Evolutionary conservation across 495 filamentous ascomycete genomes (phyloP).

Genomic region (Penicilliopsis zonata): DNA sequence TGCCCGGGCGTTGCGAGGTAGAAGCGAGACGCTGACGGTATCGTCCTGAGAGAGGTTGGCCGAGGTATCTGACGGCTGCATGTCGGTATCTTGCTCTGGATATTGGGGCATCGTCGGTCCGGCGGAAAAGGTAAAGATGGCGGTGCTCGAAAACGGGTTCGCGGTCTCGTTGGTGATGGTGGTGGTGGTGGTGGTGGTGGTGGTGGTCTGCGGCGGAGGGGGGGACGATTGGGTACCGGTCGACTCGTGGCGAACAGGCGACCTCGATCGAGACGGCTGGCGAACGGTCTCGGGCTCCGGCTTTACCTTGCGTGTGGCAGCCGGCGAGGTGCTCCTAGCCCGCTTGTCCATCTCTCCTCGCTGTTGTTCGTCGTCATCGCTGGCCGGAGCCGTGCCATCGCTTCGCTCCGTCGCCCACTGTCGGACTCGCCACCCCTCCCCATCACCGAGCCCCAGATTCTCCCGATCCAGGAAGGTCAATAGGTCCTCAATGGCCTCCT

Average conservation of each 20-base stretch:
- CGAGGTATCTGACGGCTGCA: slow-evolving; percentile 35
- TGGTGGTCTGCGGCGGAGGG: slow-evolving; percentile 9
- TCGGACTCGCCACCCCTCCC: slow-evolving; percentile 69
- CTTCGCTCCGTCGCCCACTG: slow-evolving; percentile 75
- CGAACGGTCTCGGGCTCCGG: slow-evolving; percentile 19
- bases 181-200: slow-evolving; percentile 5
- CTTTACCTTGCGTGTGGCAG: slow-evolving; percentile 40
- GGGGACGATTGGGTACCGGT: slow-evolving; percentile 16
- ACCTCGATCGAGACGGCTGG: slow-evolving; percentile 23
- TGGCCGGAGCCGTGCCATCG: slow-evolving; percentile 47
- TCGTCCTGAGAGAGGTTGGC: slow-evolving; percentile 19
- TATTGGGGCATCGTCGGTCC: slow-evolving; percentile 49
- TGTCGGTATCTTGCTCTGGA: slow-evolving; percentile 54
- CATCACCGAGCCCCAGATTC: slow-evolving; percentile 61
- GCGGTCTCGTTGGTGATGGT: slow-evolving; percentile 14
- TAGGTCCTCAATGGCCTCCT: slow-evolving; percentile 87
- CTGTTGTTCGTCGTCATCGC: slow-evolving; percentile 60
- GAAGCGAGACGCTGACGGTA: slow-evolving; percentile 38
- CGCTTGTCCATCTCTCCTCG: slow-evolving; percentile 45
- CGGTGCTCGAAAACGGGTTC: slow-evolving; percentile 18
- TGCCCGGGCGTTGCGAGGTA: slow-evolving; percentile 39
- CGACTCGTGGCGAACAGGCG: slow-evolving; percentile 35
- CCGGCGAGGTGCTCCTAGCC: slow-evolving; percentile 47
- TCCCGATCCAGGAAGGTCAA: slow-evolving; percentile 72
- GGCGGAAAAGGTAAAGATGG: slow-evolving; percentile 54